Conservation (phyloP, 2,329 filamentous ascomycete genomes). For the Shiraia sp. region DNA sequence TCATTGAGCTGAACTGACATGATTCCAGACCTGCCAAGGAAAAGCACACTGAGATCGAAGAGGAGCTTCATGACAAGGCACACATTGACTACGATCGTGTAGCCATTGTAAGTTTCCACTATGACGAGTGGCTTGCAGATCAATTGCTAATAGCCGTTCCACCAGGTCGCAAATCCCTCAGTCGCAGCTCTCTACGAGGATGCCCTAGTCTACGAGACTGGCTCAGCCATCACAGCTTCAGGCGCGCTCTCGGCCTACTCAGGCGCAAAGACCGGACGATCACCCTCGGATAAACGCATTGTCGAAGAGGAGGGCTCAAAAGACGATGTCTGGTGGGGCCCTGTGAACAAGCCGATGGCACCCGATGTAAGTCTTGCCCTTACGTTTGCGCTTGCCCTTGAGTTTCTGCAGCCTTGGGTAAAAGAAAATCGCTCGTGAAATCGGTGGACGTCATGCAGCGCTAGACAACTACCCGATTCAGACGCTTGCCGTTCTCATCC, state of each 20-base stretch:
- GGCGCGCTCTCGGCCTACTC: constrained; percentile 97
- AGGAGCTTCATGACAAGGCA: constrained; percentile 94
- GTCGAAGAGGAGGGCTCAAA: constrained; percentile 89
- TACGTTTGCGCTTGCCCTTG: constrained; percentile 14
- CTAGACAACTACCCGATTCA: constrained; percentile 37
- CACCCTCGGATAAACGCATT: constrained; percentile 95
- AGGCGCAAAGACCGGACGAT: constrained; percentile 95
- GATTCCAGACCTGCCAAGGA: constrained; percentile 71
- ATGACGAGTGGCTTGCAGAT: neutral
- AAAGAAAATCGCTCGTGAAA: constrained; percentile 30
- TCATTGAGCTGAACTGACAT: no score
- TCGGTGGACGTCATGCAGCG: constrained; percentile 39
- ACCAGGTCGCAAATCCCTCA: constrained; percentile 81
- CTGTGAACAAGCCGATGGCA: constrained; percentile 98
- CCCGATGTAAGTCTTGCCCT: constrained; percentile 73
- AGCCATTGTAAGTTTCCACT: constrained; percentile 74
- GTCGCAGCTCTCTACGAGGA: constrained; percentile 98
- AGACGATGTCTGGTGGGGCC: constrained; percentile 97
- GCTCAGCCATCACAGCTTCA: constrained; percentile 93
- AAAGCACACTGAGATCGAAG: constrained; percentile 89
- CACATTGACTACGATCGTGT: constrained; percentile 99
- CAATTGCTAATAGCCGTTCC: constrained; percentile 16
- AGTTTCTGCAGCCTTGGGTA: constrained; percentile 11
- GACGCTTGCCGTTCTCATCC: constrained; percentile 25
- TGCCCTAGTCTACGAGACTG: constrained; percentile 96